Conservation (phyloP, 495 filamentous ascomycete species). For the Eremomyces bilateralis region DNA sequence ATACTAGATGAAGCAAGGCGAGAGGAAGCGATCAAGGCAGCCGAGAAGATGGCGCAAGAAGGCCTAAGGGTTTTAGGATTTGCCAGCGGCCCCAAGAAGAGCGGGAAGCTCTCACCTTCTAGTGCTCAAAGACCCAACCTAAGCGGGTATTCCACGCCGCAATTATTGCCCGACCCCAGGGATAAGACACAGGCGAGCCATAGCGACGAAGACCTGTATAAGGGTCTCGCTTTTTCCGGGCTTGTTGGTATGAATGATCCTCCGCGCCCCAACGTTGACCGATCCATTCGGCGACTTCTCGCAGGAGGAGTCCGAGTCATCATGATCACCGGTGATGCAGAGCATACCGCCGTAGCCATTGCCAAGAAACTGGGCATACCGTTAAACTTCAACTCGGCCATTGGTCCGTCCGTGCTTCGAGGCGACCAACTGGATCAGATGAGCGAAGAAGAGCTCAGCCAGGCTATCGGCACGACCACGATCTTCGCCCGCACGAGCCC, state of each 20-base stretch:
- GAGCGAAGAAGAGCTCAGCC: constrained; percentile 59
- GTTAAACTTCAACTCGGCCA: constrained; percentile 21
- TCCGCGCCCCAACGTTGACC: constrained; percentile 69
- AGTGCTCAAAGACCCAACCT: constrained; percentile 18
- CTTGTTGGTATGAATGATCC: constrained; percentile 95
- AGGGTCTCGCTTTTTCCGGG: constrained; percentile 69
- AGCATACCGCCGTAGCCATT: constrained; percentile 84
- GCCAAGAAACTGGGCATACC: constrained; percentile 86
- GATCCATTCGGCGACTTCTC: constrained; percentile 77
- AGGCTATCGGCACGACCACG: constrained; percentile 65
- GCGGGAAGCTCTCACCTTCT: no score
- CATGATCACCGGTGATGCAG: constrained; percentile 96
- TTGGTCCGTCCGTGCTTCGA: constrained; percentile 40
- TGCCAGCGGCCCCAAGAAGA: constrained; percentile 44
- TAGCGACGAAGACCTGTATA: constrained; percentile 49
- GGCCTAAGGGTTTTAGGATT: constrained; percentile 86
- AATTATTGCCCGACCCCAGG: constrained; percentile 7
- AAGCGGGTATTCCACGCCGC: constrained; percentile 25
- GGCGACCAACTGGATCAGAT: constrained; percentile 84
- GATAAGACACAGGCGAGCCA: constrained; percentile 4
- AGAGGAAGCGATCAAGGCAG: constrained; percentile 54
- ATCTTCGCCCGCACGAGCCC: constrained; percentile 94
- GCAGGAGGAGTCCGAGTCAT: constrained; percentile 85
- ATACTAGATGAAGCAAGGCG: constrained; percentile 61
- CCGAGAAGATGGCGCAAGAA: constrained; percentile 73